Evolutionary conservation across 2,329 filamentous ascomycete genomes (phyloP), one percentile per base, ranked within the genome.

Genomic region (Tolypocladium ophioglossoides): DNA sequence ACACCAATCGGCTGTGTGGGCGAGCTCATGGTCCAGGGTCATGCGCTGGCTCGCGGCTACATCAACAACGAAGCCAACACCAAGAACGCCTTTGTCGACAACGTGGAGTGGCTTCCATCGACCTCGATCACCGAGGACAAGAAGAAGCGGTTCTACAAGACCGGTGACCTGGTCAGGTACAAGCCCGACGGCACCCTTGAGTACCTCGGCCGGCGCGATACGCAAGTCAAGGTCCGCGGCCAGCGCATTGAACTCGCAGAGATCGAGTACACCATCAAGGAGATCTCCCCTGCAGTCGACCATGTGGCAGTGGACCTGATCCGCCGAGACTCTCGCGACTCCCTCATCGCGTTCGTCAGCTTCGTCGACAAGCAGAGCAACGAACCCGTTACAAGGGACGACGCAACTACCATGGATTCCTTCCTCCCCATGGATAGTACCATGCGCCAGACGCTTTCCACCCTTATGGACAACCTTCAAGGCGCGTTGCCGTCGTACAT

Each of bases 21-120:
- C 5, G 47, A 50, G 32, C 47, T 37, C 1, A 2, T 37, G 7
- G 20, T 50, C 12, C 24, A 50, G 11, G 32, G 47, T 8, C 18
- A 32, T 4, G n/a, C n/a, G 1, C 30, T 50, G 5, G 30, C 30
- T 5, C 47, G 47, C 12, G 32, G 18, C 3, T 37, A 50, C 12
- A 9, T 50, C 3, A 63, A 30, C 7, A 41, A 32, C 2, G 37
- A 54, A 1, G 56, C 54, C 8, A 60, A 58, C 53, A 66, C 63
- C 2, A 63, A 30, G 9, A 41, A 32, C 2, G 40, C 37, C 4
- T 58, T 20, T 62, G 66, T 16, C 70, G 78, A 27, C 74, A 75
- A 49, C 79, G 79, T 54, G 61, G 76, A 27, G 72, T 76, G 53
- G 60, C 62, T 52, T 7, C 51, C 39, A 4, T 20, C 14, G 8